A percentile compares a stretch with the other conserved stretches of the same genome.
Conservation (phyloP, 805 yeast genomes). For the Teunomyces atbi region DNA sequence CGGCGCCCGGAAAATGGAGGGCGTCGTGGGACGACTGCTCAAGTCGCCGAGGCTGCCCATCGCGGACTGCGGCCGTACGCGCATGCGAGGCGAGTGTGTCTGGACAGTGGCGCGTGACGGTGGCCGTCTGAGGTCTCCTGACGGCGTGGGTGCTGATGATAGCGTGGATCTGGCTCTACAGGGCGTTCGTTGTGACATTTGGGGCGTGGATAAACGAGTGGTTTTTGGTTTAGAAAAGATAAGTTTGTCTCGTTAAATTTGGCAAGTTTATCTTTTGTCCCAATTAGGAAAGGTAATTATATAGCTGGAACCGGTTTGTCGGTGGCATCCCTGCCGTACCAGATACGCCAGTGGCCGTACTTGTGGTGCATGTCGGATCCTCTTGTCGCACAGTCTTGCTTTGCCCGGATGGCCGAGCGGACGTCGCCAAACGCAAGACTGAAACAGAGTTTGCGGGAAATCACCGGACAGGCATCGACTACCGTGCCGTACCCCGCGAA, state of each 20-base stretch:
- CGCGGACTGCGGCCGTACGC: constrained; percentile 37
- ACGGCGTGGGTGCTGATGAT: constrained; percentile 11
- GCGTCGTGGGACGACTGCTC: constrained; percentile 37
- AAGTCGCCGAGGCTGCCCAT: constrained; percentile 22
- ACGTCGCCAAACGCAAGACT: constrained; percentile 60
- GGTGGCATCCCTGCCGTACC: constrained; percentile 67
- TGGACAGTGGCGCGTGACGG: constrained; percentile 25
- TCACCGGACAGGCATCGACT: constrained; percentile 61
- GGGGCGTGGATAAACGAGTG: neutral
- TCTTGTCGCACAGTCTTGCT: constrained; percentile 27
- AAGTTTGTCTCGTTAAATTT: neutral
- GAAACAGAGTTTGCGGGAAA: constrained; percentile 62
- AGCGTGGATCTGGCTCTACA: constrained; percentile 27
- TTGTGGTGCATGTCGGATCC: constrained; percentile 38
- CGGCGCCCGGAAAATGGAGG: constrained; percentile 22
- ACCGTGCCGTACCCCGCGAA: constrained; percentile 58
- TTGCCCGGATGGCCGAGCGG: constrained; percentile 58
- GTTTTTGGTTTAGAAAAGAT: neutral
- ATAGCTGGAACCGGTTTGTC: constrained; percentile 33
- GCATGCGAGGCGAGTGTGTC: constrained; percentile 30
- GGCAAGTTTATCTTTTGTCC: constrained; percentile 2
- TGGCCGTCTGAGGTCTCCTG: constrained; percentile 27
- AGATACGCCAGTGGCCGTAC: constrained; percentile 59
- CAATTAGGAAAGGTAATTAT: constrained; percentile 7
- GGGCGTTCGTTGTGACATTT: constrained; percentile 23